Base-by-base conservation (phyloP, 1,284 basidiomycete genomes). In the Entoloma clypeatum region DNA sequence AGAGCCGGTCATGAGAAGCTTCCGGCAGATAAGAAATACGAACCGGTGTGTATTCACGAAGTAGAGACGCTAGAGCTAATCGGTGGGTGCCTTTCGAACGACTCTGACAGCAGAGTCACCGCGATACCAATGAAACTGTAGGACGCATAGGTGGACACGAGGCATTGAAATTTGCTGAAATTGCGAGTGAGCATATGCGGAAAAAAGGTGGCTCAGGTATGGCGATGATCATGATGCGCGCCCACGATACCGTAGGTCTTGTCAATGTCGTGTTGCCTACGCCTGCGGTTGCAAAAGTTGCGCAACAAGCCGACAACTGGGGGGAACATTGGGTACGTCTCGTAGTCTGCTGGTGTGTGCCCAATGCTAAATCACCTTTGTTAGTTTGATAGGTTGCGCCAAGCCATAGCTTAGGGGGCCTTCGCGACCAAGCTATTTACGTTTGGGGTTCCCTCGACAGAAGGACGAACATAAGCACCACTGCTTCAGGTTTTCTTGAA, bases 121-220 rank as follows among this genome's bases (percentile, higher is more conserved):
- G 25, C 4, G 7, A 37, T 21, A 28, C 36, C 8, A 22, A 36
- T 27, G 24, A 22, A 22, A 24, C 24, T 23, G n/a, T 16, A 54
- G 49, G 43, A 34, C 36, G 44, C 21, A 22, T 41, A n/a, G 47
- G 49, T 6, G 50, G 47, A 7, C 36, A 36, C 8, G 32, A 26
- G n/a, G 45, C 51, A 18, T 26, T 57, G 17, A 51, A 57, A 37
- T 50, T 42, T 14, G 43, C 46, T 19, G 50, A 54, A 43, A 26
- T 36, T 5, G 48, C 48, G 18, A 48, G 42, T 17, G 43, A 39
- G 14, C 45, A 45, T 32, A 55, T 54, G 51, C 41, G 44, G 41
- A 48, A 44, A 39, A 56, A 54, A 36, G 54, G 52, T 16, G 44
- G 50, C 16, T 14, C 55, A 10, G 52, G 53, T 8, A 39, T 55